Base-by-base conservation (phyloP, 306 rosid genomes). In the Luffa aegyptiaca region DNA sequence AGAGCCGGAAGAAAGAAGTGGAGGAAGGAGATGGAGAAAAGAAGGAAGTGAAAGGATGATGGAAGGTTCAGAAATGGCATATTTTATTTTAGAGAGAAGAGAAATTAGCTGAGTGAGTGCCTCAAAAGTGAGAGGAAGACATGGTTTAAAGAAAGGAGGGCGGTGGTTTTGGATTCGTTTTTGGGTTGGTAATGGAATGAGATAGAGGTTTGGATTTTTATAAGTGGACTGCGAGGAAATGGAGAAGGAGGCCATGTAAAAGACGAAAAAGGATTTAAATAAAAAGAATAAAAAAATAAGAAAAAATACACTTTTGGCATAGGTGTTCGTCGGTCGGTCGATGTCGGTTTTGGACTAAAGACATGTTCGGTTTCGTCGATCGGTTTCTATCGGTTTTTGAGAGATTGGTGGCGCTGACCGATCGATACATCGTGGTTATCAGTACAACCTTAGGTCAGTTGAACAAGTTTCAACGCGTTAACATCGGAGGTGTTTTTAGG, bases 61-160 rank as follows among this genome's bases (percentile, higher is more conserved):
- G 5, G 37, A 39, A 80, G 71, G 36, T 65, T 21, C 16, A 79
- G 82, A 35, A 75, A 79, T 7, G 20, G 45, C 97, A 91, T 88
- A 45, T 64, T 72, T 10, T 4, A 80, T 0, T 26, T 26, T 18
- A 11, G 14, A 7, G 49, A 55, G 20, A 17, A 55, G 10, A 6
- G 0, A 18, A 16, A 26, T 26, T 26, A 26, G n/a, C 0, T 55
- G 16, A 62, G 55, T 3, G 0, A 21, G 70, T 17, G 82, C 0
- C 11, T 33, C n/a, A 80, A n/a, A 20, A 20, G 36, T 3, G 9
- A 65, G 37, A 44, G 51, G 55, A 41, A 44, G 10, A 69, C 55
- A 69, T 69, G 53, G 10, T 39, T 69, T 39, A 1, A 14, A 2
- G 36, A 35, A 13, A 61, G 68, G 31, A 44, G 3, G 7, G 55